Percentiles rank a stretch among this genome's conserved stretches.
These are phyloP conservation scores for Backusella australiensis DNA, from an alignment of 192 early-diverging fungal genomes.

Conservation along the genomic window DNA sequence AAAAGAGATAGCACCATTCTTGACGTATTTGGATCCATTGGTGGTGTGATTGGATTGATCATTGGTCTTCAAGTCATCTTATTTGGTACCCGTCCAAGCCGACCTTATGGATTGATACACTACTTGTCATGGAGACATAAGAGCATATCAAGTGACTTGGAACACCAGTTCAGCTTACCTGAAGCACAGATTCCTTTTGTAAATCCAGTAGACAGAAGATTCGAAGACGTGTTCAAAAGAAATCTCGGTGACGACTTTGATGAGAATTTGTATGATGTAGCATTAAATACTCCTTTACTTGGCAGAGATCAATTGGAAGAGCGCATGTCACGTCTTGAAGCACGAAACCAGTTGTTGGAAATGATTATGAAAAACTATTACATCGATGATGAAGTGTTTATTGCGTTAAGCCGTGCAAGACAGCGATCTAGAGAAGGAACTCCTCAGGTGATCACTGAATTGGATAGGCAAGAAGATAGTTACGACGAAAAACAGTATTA, in stretches of 20 bases:
- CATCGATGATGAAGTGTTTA: conserved; percentile 1
- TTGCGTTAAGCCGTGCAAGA: not conserved
- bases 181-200: not conserved
- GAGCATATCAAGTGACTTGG: not conserved
- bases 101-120: not conserved
- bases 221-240: not conserved
- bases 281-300: not conserved
- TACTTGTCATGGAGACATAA: not conserved
- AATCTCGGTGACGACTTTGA: not conserved
- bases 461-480: not conserved
- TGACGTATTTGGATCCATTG: conserved; percentile 6
- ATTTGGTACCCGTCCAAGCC: conserved; percentile 1
- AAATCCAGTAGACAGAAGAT: not conserved
- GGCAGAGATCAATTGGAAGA: not conserved
- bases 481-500: not conserved
- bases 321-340: not conserved
- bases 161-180: not conserved
- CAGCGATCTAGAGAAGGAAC: not conserved
- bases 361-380: not conserved
- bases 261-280: not conserved
- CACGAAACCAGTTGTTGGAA: conserved; percentile 2
- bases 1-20: conserved; percentile 10
- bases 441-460: not conserved
- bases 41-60: conserved; percentile 18
- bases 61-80: not conserved